Evolutionary conservation across 345 rosid species (phyloP), one percentile per base, ranked within the genome.

Genomic region (Corchorus capsularis): DNA sequence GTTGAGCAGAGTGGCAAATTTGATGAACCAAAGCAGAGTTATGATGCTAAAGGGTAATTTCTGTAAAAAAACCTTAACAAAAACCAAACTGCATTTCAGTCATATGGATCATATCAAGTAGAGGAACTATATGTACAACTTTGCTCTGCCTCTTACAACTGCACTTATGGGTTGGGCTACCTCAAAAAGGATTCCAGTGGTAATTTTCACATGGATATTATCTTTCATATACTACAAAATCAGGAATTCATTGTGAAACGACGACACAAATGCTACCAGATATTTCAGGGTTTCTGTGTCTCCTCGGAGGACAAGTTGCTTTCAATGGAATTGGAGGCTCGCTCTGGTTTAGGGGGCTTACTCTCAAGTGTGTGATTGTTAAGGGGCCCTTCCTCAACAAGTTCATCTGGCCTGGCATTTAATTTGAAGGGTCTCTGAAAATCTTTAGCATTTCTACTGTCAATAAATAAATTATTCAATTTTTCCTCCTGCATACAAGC

Each of bases 361-460:
- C 63, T 32, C 69, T 74, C 64, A 6, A 69, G 68, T 0, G 73
- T 53, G 35, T 83, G 80, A 75, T 82, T 79, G 56, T 54, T 69
- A 12, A 72, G 66, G 53, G 81, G 74, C 75, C 71, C 85, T 69
- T 85, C 90, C 10, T 85, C 90, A 4, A 46, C 68, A 27, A 68
- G 72, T 8, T 85, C 90, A 11, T 80, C 85, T 4, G 87, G 75
- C 71, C 84, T 89, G 46, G 78, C 32, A 80, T 82, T 85, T 45
- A 85, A 87, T 87, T 87, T 93, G 78, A 82, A 88, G 39, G 93
- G 88, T 72, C 96, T 90, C 77, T 90, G 92, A 66, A 89, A 89
- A 73, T 91, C 97, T 80, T 87, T 87, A 9, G 93, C 93, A 76
- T 81, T 86, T 80, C 87, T 83, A 15, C 79, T 82, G 59, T 92